Evolutionary conservation across 2,329 filamentous ascomycete genomes (phyloP).

Genomic region (Penicillium sp.): DNA sequence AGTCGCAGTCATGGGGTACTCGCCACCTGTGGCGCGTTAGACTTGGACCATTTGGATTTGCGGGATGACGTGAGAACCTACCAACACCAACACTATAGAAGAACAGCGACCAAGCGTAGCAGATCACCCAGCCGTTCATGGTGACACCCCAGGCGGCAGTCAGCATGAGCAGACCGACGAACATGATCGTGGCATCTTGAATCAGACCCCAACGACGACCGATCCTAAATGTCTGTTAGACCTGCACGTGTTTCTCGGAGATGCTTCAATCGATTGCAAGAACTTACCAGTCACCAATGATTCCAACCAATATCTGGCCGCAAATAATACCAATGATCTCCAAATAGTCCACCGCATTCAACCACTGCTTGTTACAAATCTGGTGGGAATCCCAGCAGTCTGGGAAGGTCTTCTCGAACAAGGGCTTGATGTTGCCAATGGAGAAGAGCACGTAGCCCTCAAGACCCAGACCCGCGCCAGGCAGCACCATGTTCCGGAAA

Average conservation of each 20-base stretch:
- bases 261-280: neutral
- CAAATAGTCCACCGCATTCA: slow-evolving; percentile 80
- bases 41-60: no score
- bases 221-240: slow-evolving; percentile 54
- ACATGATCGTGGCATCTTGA: slow-evolving; percentile 93
- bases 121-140: slow-evolving; percentile 93
- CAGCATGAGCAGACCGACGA: slow-evolving; percentile 85
- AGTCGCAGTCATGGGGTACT: slow-evolving; percentile 96
- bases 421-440: slow-evolving; percentile 84
- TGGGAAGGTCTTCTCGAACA: slow-evolving; percentile 73
- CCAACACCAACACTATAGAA: slow-evolving; percentile 70
- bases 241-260: neutral
- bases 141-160: slow-evolving; percentile 85
- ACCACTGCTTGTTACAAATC: slow-evolving; percentile 75
- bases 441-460: slow-evolving; percentile 97
- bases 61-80: slow-evolving; percentile 13
- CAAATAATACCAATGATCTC: slow-evolving; percentile 95
- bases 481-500: slow-evolving; percentile 84
- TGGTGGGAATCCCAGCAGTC: slow-evolving; percentile 68
- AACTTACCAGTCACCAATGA: slow-evolving; percentile 66
- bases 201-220: slow-evolving; percentile 94
- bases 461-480: slow-evolving; percentile 84
- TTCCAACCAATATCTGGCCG: slow-evolving; percentile 82
- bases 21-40: slow-evolving; percentile 64
- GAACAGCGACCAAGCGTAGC: slow-evolving; percentile 92